phyloP scores from a whole-genome alignment of 1,284 basidiomycete genomes.

The Inonotus obliquus region DNA sequence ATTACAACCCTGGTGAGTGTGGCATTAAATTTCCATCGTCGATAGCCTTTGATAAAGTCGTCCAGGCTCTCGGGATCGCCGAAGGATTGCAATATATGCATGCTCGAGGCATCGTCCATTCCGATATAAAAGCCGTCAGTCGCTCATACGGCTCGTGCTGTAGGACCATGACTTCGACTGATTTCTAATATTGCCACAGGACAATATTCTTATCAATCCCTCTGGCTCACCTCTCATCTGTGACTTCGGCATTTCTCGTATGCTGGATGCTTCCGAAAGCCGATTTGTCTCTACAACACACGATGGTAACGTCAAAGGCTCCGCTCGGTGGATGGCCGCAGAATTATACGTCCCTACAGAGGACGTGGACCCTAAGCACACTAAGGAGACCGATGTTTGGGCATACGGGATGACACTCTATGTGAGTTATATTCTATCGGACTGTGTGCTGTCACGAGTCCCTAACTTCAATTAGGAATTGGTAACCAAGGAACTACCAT shows the following conservation, averaged over 20 bases:
- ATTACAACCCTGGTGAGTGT: not conserved
- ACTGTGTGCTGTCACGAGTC: not conserved
- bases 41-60: not conserved
- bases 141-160: not conserved
- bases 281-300: not conserved
- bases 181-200: not conserved
- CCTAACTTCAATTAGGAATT: not conserved
- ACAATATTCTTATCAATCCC: conserved; percentile 7
- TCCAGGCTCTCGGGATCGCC: not conserved
- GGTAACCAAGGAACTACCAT: not conserved
- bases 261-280: not conserved
- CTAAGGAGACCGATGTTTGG: conserved; percentile 9
- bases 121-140: conserved; percentile 14
- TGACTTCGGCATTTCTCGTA: conserved; percentile 10
- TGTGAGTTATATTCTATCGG: not conserved
- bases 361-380: not conserved
- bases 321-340: conserved; percentile 6
- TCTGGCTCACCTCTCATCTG: conserved; percentile 2
- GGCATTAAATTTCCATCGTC: not conserved
- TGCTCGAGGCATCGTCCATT: not conserved
- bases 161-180: no score
- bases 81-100: not conserved
- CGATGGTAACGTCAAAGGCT: not conserved
- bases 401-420: conserved; percentile 13
- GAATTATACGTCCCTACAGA: not conserved